Percentiles rank a stretch among this genome's conserved stretches.
Evolutionary conservation across 768 basidiomycete species (phyloP).

Genomic region (Boletus sp.): DNA sequence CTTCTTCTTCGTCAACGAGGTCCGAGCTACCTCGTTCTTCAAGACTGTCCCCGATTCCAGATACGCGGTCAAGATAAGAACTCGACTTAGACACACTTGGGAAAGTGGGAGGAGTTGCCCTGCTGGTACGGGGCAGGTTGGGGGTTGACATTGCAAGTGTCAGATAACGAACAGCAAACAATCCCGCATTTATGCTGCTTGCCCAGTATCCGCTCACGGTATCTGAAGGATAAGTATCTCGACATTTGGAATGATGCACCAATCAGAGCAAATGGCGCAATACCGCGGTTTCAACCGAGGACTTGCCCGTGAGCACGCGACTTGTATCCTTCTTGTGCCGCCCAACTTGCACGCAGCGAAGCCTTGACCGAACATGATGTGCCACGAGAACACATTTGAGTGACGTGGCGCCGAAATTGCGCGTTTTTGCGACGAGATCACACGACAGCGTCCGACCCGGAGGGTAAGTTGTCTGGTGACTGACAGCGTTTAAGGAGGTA

Average conservation of each 20-base stretch:
- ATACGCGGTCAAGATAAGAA: neutral
- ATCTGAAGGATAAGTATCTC: neutral
- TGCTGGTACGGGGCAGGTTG: neutral
- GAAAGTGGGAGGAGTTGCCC: neutral
- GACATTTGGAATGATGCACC: neutral
- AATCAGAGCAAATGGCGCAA: neutral
- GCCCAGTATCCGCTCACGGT: neutral
- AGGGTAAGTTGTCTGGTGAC: neutral
- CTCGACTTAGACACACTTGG: neutral
- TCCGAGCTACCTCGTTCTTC: neutral
- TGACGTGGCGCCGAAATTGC: neutral
- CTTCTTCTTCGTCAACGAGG: slow-evolving; percentile 10
- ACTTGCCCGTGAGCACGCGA: no score
- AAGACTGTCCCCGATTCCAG: neutral
- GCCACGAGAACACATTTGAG: neutral
- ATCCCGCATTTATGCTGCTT: neutral
- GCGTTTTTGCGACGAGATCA: neutral
- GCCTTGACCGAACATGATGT: neutral
- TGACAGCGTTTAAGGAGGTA: neutral
- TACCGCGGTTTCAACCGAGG: no score
- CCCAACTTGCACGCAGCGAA: no score
- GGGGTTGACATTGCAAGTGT: neutral
- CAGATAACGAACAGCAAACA: neutral
- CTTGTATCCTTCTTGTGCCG: neutral
- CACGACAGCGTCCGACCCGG: neutral